phyloP scores from a whole-genome alignment of 345 rosid species.

The Citrus inodora region DNA sequence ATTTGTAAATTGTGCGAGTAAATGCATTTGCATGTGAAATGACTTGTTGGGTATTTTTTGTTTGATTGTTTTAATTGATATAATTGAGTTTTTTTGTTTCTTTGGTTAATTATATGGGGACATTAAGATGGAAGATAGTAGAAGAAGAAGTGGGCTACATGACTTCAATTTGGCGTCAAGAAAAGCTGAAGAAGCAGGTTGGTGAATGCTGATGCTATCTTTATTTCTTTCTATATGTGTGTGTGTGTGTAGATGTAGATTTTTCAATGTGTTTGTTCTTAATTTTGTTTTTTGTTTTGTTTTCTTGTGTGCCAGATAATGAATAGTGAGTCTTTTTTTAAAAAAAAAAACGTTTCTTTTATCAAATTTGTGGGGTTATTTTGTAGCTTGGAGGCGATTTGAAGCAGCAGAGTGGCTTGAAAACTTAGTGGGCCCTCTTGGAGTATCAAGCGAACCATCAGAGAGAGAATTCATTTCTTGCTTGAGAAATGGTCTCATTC shows the following conservation, averaged over 20 bases:
- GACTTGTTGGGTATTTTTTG: not conserved
- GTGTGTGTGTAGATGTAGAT: not conserved
- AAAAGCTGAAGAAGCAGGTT: slow-evolving; percentile 93
- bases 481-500: slow-evolving; percentile 80
- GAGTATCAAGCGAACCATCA: slow-evolving; percentile 55
- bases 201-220: not conserved
- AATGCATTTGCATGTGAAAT: not conserved
- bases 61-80: not conserved
- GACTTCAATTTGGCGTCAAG: slow-evolving; percentile 73
- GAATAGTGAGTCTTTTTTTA: not conserved
- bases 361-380: not conserved
- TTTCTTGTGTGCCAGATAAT: not conserved
- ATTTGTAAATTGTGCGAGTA: not conserved
- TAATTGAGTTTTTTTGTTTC: not conserved
- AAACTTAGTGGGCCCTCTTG: slow-evolving; percentile 61
- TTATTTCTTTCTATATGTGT: not conserved
- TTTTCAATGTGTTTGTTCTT: not conserved
- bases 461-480: slow-evolving; percentile 85
- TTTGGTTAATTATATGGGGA: not conserved
- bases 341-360: not conserved
- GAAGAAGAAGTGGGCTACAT: slow-evolving; percentile 45
- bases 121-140: slow-evolving; percentile 42
- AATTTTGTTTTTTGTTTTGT: not conserved
- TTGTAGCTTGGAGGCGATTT: slow-evolving; percentile 69
- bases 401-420: slow-evolving; percentile 78